Evolutionary conservation across 768 basidiomycete species (phyloP), one percentile per base, ranked within the genome.

Genomic region (Coprinopsis cinerea): DNA sequence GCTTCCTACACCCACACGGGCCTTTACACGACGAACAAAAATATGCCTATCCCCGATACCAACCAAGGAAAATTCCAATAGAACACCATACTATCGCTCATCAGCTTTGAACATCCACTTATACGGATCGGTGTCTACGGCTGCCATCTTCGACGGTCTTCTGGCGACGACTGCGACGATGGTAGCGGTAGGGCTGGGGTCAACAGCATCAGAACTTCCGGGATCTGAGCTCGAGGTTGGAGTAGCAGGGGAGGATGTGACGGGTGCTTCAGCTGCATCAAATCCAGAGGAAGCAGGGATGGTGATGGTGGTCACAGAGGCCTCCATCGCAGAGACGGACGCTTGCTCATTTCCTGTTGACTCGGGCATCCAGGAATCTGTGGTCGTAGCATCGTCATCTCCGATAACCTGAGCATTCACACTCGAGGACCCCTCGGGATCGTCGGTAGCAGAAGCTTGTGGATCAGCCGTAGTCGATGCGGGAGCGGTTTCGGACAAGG

Each of bases 81-180:
- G 24, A 45, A n/a, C 27, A 26, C 20, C 23, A 17, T 11, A 23
- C 20, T 4, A 47, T 25, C 46, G 41, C 1, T 36, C 35, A 22
- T 49, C 39, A 22, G 37, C 24, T 17, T 28, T 51, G 44, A 51
- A 51, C 32, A 46, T 37, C 50, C 50, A 51, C 50, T 51, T 51
- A 44, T 51, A 51, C 34, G 50, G 50, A 4, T 5, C 43, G 17
- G 50, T 51, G 24, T 44, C 44, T 3, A 51, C 44, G 18, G 50
- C 32, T 20, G 44, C 26, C 50, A 51, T 45, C 50, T 10, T 43
- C 28, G 26, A 15, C 28, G 27, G 24, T 26, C 28, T 11, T 20
- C 49, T 13, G 36, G 42, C 50, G 10, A 44, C 50, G 15, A 51
- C 37, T 4, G 48, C 48, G 11, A 40, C 48, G 26, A 40, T 44